These are phyloP conservation scores for Mortierella sp. DNA, from an alignment of 371 early-diverging fungal genomes.

Conservation along the genomic window DNA sequence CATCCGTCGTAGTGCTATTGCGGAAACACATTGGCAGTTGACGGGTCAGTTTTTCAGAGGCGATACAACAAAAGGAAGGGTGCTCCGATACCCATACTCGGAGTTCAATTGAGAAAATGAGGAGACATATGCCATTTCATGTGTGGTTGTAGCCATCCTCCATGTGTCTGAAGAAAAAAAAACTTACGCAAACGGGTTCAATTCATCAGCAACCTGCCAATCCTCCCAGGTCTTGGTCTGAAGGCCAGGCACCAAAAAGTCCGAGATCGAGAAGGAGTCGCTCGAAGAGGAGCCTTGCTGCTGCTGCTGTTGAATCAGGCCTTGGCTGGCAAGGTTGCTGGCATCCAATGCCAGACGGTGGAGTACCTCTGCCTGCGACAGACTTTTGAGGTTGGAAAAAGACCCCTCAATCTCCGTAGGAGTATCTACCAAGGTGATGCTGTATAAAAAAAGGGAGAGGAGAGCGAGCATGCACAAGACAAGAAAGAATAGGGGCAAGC, in stretches of 20 bases:
- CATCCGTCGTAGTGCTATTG: neutral
- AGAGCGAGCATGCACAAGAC: neutral
- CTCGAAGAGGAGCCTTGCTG: neutral
- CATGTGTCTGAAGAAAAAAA: neutral
- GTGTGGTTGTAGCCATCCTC: neutral
- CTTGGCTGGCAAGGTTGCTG: conserved; percentile 17
- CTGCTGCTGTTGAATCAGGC: conserved; percentile 2
- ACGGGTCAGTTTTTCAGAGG: neutral
- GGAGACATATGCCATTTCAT: conserved; percentile 2
- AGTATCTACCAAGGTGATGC: conserved; percentile 36
- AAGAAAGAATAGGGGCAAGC: neutral
- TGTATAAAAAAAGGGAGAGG: neutral
- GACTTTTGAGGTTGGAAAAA: conserved; percentile 17
- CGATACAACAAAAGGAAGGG: neutral
- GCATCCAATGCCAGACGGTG: conserved; percentile 25
- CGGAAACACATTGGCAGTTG: too few species aligned
- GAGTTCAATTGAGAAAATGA: neutral
- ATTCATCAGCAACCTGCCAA: conserved; percentile 27
- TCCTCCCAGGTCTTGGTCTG: conserved; percentile 27
- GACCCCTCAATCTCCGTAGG: conserved; percentile 24
- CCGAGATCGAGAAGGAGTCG: conserved; percentile 24
- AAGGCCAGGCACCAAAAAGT: conserved; percentile 24
- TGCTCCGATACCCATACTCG: neutral
- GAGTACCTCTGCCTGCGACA: conserved; percentile 22
- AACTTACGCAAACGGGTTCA: conserved; percentile 29